Percentiles rank a stretch among this genome's conserved stretches.
phyloP scores from a whole-genome alignment of 495 filamentous ascomycete genomes.

The Hypoxylon fragiforme region DNA sequence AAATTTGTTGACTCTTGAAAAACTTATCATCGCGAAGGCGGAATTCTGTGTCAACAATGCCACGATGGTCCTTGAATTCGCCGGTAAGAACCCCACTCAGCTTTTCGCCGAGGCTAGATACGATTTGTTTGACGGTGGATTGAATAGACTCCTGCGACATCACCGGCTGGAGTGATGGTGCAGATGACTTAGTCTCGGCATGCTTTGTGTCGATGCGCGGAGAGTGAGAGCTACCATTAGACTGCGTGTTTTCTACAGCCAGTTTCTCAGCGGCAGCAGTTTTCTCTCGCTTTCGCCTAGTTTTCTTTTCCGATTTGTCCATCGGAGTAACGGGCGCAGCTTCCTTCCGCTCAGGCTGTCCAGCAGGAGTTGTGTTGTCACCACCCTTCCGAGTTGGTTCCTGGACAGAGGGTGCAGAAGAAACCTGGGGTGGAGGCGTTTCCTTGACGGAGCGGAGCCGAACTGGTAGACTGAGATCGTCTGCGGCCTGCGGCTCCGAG shows the following conservation, averaged over 20 bases:
- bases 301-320: slow-evolving; percentile 52
- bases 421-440: slow-evolving; percentile 21
- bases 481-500: slow-evolving; percentile 32
- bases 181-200: slow-evolving; percentile 16
- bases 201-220: slow-evolving; percentile 29
- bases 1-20: slow-evolving; percentile 47
- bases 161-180: slow-evolving; percentile 22
- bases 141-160: slow-evolving; percentile 51
- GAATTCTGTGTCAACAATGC: slow-evolving; percentile 43
- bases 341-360: slow-evolving; percentile 47
- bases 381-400: slow-evolving; percentile 19
- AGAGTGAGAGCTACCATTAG: slow-evolving; percentile 33
- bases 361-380: slow-evolving; percentile 12
- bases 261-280: slow-evolving; percentile 40
- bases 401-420: slow-evolving; percentile 16
- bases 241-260: slow-evolving; percentile 31
- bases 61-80: slow-evolving; percentile 48
- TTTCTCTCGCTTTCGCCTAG: slow-evolving; percentile 51
- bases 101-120: slow-evolving; percentile 48
- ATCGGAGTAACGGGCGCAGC: slow-evolving; percentile 41
- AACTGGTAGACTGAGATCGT: slow-evolving; percentile 37
- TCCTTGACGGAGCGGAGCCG: slow-evolving; percentile 48
- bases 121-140: slow-evolving; percentile 48
- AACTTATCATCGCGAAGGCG: slow-evolving; percentile 44
- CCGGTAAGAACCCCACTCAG: slow-evolving; percentile 47